Evolutionary conservation across 2,329 filamentous ascomycete genomes (phyloP).

Genomic region (Immersiporthe knoxdaviesiana): DNA sequence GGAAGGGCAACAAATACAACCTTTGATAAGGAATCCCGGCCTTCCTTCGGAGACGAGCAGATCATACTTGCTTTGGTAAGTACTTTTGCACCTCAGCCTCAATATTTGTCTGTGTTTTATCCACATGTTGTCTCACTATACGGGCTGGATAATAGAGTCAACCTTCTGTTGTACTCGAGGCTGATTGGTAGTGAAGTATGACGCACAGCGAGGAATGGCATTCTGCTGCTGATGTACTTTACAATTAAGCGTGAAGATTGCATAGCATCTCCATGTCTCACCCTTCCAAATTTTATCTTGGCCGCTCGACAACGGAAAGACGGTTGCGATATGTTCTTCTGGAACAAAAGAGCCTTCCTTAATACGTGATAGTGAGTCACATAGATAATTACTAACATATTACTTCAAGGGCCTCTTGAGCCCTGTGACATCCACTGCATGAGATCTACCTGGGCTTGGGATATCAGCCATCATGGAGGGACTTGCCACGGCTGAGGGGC

Average conservation of each 20-base stretch:
- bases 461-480: not conserved
- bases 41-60: not conserved
- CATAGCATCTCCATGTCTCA: not conserved
- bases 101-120: not conserved
- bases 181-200: not conserved
- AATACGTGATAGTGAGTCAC: no score
- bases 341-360: not conserved
- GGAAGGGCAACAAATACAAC: not conserved
- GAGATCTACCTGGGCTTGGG: not conserved
- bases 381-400: conserved; percentile 1
- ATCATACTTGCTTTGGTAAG: not conserved
- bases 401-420: not conserved
- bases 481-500: not conserved
- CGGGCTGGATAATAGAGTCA: no score
- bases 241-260: not conserved
- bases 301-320: conserved; percentile 4
- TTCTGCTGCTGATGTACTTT: not conserved
- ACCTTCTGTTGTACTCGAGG: no score
- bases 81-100: no score
- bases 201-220: not conserved
- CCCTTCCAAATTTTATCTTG: not conserved
- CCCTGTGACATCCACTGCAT: not conserved
- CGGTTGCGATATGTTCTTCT: not conserved
- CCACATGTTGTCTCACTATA: not conserved
- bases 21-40: not conserved